Base-by-base conservation (phyloP, 2,329 filamentous ascomycete genomes). In the Macrophomina pseudophaseolina region DNA sequence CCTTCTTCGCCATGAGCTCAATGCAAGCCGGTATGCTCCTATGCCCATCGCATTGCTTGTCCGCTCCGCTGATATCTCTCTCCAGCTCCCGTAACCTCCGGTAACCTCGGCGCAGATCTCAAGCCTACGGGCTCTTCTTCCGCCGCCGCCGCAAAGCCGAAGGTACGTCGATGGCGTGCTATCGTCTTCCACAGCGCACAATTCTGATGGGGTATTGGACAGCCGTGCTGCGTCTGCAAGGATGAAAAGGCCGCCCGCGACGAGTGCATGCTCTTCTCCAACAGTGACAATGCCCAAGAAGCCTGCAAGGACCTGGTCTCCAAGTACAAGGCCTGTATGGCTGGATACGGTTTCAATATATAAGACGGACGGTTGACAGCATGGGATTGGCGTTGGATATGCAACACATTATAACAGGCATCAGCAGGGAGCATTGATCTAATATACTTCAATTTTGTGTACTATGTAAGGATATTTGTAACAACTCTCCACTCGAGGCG, bases 191-290 rank as follows among this genome's bases (percentile, higher is more conserved):
- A 40, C 54, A 18, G 16, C 56, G 48, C 65, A 42, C 32, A 63
- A 65, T 51, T 46, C 63, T 65, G 54, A 60, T 44, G 8, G 12
- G n/a, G 44, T n/a, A 18, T 38, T 44, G 12, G 6, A 64, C 74
- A 97, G 93, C 94, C 94, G 51, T 98, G 95, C 87, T 98, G 95
- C 78, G 95, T 98, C 35, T 99, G 95, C 88, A 97, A 94, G 78
- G 88, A 95, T 52, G 93, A 99, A 80, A 99, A 99, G 81, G 85
- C 92, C 46, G 87, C 87, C 72, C 92, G 95, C 70, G 95, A 99
- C 82, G 94, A 99, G 81, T 99, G 95, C 85, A 98, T 99, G 94
- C 91, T 99, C 66, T 97, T 98, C 84, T 97, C 93, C 66, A 93
- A 88, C 69, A 86, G 91, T 68, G 86, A 90, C 75, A 91, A 97